Evolutionary conservation across 805 yeast genomes (phyloP), one percentile per base, ranked within the genome.

Genomic region (Nakazawaea ishiwadae): DNA sequence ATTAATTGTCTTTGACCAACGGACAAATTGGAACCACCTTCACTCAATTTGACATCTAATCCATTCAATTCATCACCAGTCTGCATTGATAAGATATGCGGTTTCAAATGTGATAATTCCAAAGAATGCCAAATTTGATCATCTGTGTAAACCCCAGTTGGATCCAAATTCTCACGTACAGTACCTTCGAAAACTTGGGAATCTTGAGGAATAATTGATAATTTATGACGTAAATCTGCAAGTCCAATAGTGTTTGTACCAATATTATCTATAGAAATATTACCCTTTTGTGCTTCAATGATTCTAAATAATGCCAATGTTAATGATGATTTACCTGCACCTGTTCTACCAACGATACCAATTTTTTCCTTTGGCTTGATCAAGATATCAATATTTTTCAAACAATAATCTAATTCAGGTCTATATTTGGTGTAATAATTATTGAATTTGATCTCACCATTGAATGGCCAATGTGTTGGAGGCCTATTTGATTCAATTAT

Each of bases 291-390:
- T 2, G 86, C 74, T 56, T 85, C 93, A 48, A 85, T 81, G 35
- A 84, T 74, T 50, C 95, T 66, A 68, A 82, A 84, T 33, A 84
- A 62, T 0, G 91, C 88, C 54, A 84, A 63, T 0, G 90, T 80
- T 51, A 84, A 66, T 4, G 89, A 78, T 0, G 86, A 77, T 58
- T 84, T 84, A 44, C 95, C 95, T 4, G 95, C 95, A 43, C 95
- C 95, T 0, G 95, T 86, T 55, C 95, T 74, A 17, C 95, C 95
- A 36, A 86, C 95, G 55, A 86, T 84, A 45, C 95, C 95, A 51
- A 86, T 68, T 60, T 86, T 86, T 55, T 86, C 95, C 36, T 71
- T 63, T 1, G 89, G 77, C 41, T 75, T 71, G 49, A 86, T 75
- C 15, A 68, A 60, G 17, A 86, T 51, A 42, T 64, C 66, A 49